Conservation (phyloP, 148 eudicot species). For the Diospyros lotus region DNA sequence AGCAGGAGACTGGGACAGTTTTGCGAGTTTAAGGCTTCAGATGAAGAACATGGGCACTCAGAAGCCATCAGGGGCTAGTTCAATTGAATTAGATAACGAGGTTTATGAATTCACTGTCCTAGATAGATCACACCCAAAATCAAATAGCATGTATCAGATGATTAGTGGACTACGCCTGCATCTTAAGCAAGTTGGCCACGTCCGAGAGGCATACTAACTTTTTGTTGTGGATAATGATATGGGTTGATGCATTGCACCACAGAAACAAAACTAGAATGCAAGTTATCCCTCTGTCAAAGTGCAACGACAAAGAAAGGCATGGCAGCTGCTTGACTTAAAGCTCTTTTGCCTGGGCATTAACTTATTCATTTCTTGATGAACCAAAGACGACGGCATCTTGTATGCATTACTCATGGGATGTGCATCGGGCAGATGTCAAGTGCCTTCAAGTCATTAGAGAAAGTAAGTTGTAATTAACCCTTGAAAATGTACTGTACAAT, state of each 20-base stretch:
- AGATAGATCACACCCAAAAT: conserved; percentile 58
- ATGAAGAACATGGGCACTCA: conserved; percentile 51
- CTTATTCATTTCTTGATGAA: too few relatives aligned
- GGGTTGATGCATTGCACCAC: not conserved
- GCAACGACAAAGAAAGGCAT: too few relatives aligned
- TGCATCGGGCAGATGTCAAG: too few relatives aligned
- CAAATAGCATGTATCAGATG: conserved; percentile 51
- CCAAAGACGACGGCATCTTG: too few relatives aligned
- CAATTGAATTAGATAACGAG: conserved; percentile 52
- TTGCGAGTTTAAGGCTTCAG: conserved; percentile 48
- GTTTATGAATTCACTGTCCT: conserved; percentile 70
- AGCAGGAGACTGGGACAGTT: conserved; percentile 71
- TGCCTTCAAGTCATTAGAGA: too few relatives aligned
- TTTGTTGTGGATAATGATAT: not conserved
- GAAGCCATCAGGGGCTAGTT: conserved; percentile 77
- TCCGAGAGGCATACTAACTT: conserved; percentile 11
- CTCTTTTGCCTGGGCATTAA: too few relatives aligned
- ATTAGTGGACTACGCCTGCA: conserved; percentile 44
- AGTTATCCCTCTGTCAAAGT: not conserved
- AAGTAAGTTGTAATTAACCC: too few relatives aligned
- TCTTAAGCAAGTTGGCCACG: conserved; percentile 39
- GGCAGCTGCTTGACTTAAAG: too few relatives aligned
- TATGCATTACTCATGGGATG: too few relatives aligned
- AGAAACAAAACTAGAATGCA: not conserved
- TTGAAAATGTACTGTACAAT: too few relatives aligned